Evolutionary conservation across 2,329 filamentous ascomycete species (phyloP).

Genomic region (Cladophialophora exuberans): DNA sequence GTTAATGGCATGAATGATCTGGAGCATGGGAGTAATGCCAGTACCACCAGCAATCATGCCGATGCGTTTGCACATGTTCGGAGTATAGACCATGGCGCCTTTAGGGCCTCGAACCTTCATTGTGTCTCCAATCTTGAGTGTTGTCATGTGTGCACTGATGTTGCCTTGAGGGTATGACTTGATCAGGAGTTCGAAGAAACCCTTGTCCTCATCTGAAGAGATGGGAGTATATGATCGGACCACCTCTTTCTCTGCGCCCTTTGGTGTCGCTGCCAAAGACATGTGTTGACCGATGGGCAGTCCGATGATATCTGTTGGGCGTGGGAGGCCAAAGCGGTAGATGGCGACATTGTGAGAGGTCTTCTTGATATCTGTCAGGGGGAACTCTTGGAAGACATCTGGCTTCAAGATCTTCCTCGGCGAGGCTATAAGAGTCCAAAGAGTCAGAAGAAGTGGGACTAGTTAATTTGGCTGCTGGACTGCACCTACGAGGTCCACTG

Average conservation of each 20-base stretch:
- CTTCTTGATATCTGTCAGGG: conserved; percentile 90
- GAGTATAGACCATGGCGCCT: conserved; percentile 95
- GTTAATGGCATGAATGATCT: conserved; percentile 89
- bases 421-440: conserved; percentile 54
- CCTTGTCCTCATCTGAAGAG: conserved; percentile 83
- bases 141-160: conserved; percentile 91
- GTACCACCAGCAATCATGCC: conserved; percentile 98
- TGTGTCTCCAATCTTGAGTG: conserved; percentile 77
- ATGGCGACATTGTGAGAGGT: conserved; percentile 99
- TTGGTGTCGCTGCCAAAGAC: conserved; percentile 82
- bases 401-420: conserved; percentile 84
- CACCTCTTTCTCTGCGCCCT: conserved; percentile 78
- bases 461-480: too few relatives aligned
- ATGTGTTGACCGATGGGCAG: conserved; percentile 99
- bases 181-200: conserved; percentile 94
- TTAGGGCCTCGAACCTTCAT: conserved; percentile 94
- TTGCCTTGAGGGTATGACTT: conserved; percentile 98
- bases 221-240: conserved; percentile 92
- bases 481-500: conserved; percentile 56
- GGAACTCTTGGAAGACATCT: conserved; percentile 85
- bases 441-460: conserved; percentile 1
- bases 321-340: conserved; percentile 90
- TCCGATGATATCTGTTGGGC: conserved; percentile 78
- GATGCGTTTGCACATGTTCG: conserved; percentile 94
- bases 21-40: conserved; percentile 97